Evolutionary conservation across 257 asterid species (phyloP).

Genomic region (Asclepias syriaca): DNA sequence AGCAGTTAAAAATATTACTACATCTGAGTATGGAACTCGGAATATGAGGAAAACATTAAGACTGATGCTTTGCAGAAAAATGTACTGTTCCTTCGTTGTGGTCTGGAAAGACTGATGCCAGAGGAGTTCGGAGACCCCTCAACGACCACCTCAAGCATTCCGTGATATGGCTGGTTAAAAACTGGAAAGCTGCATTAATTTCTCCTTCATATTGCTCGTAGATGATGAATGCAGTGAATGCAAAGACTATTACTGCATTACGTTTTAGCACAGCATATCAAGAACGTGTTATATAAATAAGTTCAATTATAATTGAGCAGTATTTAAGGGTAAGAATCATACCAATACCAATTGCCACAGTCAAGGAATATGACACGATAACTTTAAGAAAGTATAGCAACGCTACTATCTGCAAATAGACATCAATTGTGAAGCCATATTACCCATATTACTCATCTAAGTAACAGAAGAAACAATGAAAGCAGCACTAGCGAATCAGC

Average conservation of each 20-base stretch:
- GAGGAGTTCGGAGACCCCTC: slow-evolving; percentile 10
- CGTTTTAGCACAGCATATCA: slow-evolving; percentile 7
- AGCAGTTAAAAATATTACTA: not conserved
- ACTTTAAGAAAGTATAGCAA: slow-evolving; percentile 53
- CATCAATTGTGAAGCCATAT: slow-evolving; percentile 1
- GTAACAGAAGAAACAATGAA: not conserved
- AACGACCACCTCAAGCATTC: slow-evolving; percentile 13
- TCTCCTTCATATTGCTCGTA: slow-evolving; percentile 89
- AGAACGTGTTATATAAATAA: not conserved
- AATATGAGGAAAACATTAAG: not conserved
- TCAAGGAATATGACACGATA: slow-evolving; percentile 51
- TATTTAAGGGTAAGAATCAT: slow-evolving; percentile 17
- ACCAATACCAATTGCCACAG: slow-evolving; percentile 59
- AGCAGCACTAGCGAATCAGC: not conserved
- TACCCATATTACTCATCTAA: not conserved
- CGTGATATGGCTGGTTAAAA: not conserved
- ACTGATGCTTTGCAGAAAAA: slow-evolving; percentile 9
- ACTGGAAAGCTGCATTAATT: slow-evolving; percentile 36
- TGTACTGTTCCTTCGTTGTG: not conserved
- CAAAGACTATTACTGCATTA: slow-evolving; percentile 60
- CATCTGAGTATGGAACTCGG: not conserved
- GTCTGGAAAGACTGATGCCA: slow-evolving; percentile 8
- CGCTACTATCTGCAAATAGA: slow-evolving; percentile 45
- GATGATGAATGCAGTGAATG: slow-evolving; percentile 59
- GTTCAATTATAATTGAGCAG: slow-evolving; percentile 3